These are phyloP conservation scores for Phytophthora colocasiae DNA, from an alignment of 352 stramenopile species.

Conservation along the genomic window DNA sequence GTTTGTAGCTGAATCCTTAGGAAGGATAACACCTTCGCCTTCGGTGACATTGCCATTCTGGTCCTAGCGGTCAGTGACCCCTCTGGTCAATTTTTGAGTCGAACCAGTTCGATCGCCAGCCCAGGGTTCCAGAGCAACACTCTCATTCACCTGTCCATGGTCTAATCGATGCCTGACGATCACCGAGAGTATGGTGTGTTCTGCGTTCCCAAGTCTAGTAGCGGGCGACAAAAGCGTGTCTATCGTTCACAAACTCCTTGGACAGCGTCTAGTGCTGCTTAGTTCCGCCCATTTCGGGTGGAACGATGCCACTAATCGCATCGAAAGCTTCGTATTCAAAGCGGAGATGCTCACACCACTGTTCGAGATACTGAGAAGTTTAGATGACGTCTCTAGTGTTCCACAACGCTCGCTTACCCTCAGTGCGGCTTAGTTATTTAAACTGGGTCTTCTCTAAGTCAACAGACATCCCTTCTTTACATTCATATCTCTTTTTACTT, in stretches of 20 bases:
- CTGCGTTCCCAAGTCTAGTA: not conserved
- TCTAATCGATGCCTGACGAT: not conserved
- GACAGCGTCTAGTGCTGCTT: not conserved
- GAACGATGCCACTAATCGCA: not conserved
- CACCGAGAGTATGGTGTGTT: not conserved
- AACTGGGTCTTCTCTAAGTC: too few relatives aligned
- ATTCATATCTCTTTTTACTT: constrained; percentile 6
- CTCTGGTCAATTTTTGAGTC: not conserved
- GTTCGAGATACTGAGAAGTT: not conserved
- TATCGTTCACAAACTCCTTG: not conserved
- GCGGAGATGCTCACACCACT: not conserved
- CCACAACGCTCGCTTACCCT: not conserved
- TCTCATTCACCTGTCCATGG: not conserved
- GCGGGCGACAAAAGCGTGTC: not conserved
- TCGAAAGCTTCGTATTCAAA: not conserved
- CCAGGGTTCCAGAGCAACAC: not conserved
- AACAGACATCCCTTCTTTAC: not conserved
- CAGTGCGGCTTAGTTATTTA: not conserved
- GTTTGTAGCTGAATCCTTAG: too few relatives aligned
- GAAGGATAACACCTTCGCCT: too few relatives aligned
- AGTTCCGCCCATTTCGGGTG: not conserved
- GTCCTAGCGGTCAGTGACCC: not conserved
- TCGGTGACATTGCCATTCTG: too few relatives aligned
- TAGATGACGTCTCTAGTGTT: not conserved
- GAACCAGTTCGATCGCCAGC: not conserved